phyloP scores from a whole-genome alignment of 2,329 filamentous ascomycete species.

The Exophiala bonariae region DNA sequence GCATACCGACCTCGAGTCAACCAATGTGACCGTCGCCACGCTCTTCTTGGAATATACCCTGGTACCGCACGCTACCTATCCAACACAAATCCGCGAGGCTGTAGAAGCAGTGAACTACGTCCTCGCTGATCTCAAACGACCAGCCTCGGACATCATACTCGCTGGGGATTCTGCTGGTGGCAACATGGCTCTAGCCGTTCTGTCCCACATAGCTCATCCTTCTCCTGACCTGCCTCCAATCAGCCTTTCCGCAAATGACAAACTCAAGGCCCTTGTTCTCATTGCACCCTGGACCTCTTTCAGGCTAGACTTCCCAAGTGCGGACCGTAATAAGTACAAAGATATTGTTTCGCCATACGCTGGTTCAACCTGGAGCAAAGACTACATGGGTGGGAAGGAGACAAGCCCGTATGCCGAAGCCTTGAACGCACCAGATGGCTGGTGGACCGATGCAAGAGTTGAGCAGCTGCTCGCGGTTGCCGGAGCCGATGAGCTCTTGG shows the following conservation, averaged over 20 bases:
- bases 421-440: constrained; percentile 15
- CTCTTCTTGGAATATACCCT: constrained; percentile 61
- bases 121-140: constrained; percentile 33
- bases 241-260: constrained; percentile 33
- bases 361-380: constrained; percentile 13
- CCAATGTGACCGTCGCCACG: constrained; percentile 48
- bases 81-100: constrained; percentile 44
- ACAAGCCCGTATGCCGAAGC: constrained; percentile 20
- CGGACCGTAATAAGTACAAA: constrained; percentile 13
- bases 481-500: constrained; percentile 23
- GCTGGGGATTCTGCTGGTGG: constrained; percentile 48
- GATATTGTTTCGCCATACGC: constrained; percentile 19
- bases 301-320: constrained; percentile 31
- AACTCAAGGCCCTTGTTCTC: constrained; percentile 51
- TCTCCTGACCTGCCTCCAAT: constrained; percentile 44
- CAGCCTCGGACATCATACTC: constrained; percentile 38
- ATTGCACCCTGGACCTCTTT: constrained; percentile 62
- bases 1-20: constrained; percentile 16
- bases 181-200: constrained; percentile 36
- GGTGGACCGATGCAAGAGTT: constrained; percentile 27
- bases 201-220: constrained; percentile 46
- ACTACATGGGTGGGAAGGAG: constrained; percentile 19
- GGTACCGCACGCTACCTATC: constrained; percentile 46
- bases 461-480: constrained; percentile 21
- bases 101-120: constrained; percentile 43